Evolutionary conservation across 176 grass and related monocot species (phyloP).

Genomic region (Luzula sylvatica): DNA sequence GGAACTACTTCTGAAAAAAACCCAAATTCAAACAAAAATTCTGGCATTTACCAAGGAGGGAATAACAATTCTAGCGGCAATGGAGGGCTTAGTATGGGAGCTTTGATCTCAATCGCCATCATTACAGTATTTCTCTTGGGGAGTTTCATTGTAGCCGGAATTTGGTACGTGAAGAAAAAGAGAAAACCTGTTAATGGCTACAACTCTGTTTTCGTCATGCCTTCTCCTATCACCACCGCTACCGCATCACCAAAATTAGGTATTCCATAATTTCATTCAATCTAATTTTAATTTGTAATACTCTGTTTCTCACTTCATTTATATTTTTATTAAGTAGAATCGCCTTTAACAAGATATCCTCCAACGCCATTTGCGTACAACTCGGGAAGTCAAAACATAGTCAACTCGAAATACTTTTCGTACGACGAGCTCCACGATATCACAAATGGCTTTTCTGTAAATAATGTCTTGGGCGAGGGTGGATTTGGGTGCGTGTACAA

Average conservation of each 20-base stretch:
- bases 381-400: conserved; percentile 40
- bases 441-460: conserved; percentile 59
- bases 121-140: conserved; percentile 29
- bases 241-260: conserved; percentile 37
- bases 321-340: conserved; percentile 20
- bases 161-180: conserved; percentile 45
- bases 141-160: conserved; percentile 30
- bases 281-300: background rate
- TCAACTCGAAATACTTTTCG: conserved; percentile 48
- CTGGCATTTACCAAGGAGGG: background rate
- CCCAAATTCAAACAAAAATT: background rate
- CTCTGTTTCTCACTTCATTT: background rate
- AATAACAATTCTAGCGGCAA: background rate
- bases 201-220: conserved; percentile 45
- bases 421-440: conserved; percentile 71
- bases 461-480: conserved; percentile 69
- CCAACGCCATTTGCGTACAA: conserved; percentile 34
- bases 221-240: conserved; percentile 32
- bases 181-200: conserved; percentile 34
- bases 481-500: conserved; percentile 81
- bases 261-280: conserved; percentile 14
- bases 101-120: conserved; percentile 22
- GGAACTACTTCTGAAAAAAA: background rate
- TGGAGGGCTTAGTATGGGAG: background rate
- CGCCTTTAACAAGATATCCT: conserved; percentile 19